Base-by-base conservation (phyloP, 768 basidiomycete species). In the Suillus subaureus region DNA sequence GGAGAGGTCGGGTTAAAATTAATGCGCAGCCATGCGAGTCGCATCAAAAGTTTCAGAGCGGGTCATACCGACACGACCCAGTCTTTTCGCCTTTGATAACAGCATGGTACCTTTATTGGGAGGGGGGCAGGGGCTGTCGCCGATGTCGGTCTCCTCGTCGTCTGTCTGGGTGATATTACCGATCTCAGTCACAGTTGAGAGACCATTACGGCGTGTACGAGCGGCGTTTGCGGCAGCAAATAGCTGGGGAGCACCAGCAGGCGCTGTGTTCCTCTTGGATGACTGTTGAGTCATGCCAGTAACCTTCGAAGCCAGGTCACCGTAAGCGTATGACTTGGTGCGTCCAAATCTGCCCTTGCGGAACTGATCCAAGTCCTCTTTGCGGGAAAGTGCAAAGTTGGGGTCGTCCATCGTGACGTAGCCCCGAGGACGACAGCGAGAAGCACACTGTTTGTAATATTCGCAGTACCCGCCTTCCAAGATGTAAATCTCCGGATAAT, bases 351-450 rank as follows among this genome's bases (percentile, higher is more conserved):
- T 92, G 67, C 83, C 85, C 73, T 89, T 92, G 69, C 97, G 91
- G 82, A 99, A 95, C 72, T 96, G 93, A 76, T 94, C 93, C 52
- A 98, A 75, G 71, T 96, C 93, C 73, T 94, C 91, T 51, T 89
- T 85, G 55, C 96, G 90, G 42, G 94, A 91, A 23, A 83, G 81
- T 23, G 89, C 86, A 75, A 97, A 89, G 54, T 84, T 84, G 2
- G 96, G 96, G 75, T 98, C 96, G 72, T 98, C 95, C 97, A 99
- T 99, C 8, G 85, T 88, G 49, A 97, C 89, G 73, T 99, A 99
- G 1, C 85, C 90, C 21, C 79, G 81, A 0, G 94, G 96, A 56
- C 91, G 82, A 80, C 97, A 99, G 54, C 89, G 90, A 37, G 78
- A 74, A 2, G 87, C 80, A 61, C 86, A 90, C 28, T 81, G 78